Percentiles rank a stretch among this genome's conserved stretches.
Conservation (phyloP, 2,329 filamentous ascomycete genomes). For the Thelonectria rubi region DNA sequence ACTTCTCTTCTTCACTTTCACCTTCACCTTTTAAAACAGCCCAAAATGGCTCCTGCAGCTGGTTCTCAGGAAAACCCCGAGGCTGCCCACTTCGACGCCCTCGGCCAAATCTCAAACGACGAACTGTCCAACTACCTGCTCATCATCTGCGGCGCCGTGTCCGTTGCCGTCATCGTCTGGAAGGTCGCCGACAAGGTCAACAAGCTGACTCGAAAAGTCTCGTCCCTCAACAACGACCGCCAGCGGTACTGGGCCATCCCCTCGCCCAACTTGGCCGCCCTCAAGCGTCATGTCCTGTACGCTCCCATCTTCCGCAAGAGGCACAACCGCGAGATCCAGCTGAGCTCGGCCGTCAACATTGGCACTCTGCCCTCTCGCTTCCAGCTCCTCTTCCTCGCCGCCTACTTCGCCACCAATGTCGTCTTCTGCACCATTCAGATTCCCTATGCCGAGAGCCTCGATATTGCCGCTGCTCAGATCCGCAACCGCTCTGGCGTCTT, state of each 20-base stretch:
- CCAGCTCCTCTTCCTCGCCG: conserved; percentile 63
- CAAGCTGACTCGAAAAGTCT: conserved; percentile 76
- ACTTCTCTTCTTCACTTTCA: conserved; percentile 12
- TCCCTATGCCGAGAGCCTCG: conserved; percentile 61
- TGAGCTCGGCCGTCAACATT: conserved; percentile 65
- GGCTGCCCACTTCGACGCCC: conserved; percentile 22
- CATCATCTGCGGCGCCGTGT: conserved; percentile 70
- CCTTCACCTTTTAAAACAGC: neutral
- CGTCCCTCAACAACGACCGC: conserved; percentile 79
- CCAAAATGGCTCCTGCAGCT: conserved; percentile 40
- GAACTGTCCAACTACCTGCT: conserved; percentile 69
- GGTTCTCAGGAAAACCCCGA: conserved; percentile 29
- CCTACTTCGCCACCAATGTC: conserved; percentile 67
- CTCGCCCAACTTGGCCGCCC: conserved; percentile 60
- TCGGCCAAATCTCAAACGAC: conserved; percentile 48
- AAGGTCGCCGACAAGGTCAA: conserved; percentile 67
- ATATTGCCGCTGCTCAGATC: conserved; percentile 58
- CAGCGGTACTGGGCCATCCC: conserved; percentile 81
- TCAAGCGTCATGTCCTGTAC: conserved; percentile 80
- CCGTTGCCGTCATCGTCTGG: conserved; percentile 72
- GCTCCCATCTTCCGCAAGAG: conserved; percentile 69
- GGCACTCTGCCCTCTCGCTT: conserved; percentile 70
- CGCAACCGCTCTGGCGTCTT: conserved; percentile 77
- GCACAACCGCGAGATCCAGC: conserved; percentile 70
- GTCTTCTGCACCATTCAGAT: conserved; percentile 75